Conservation (phyloP, 192 early-diverging fungal species). For the Mortierella hygrophila region DNA sequence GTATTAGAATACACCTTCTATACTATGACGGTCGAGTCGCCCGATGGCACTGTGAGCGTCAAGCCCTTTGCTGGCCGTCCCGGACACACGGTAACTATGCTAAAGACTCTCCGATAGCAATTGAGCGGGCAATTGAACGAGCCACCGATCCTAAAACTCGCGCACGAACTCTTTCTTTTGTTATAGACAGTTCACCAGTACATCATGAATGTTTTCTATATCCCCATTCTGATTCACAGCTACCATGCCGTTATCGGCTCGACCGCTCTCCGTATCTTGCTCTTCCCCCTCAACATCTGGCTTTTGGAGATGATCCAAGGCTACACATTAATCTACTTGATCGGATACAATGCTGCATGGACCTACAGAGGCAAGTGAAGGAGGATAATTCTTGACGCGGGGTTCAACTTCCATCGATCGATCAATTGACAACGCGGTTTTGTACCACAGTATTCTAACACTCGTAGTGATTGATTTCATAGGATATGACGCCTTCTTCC, state of each 20-base stretch:
- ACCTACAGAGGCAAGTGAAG: constrained; percentile 31
- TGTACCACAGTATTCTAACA: neutral
- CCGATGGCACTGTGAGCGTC: constrained; percentile 45
- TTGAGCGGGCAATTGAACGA: neutral
- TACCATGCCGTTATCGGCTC: constrained; percentile 45
- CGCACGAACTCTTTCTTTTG: neutral
- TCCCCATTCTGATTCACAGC: constrained; percentile 47
- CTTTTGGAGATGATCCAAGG: constrained; percentile 50
- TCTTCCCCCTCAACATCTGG: constrained; percentile 55
- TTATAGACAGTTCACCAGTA: constrained; percentile 49
- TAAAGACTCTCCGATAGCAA: neutral
- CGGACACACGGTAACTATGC: constrained; percentile 38
- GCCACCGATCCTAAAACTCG: too few relatives aligned
- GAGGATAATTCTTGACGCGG: neutral
- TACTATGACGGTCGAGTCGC: constrained; percentile 45
- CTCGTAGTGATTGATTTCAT: neutral
- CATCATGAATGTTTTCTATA: constrained; percentile 54
- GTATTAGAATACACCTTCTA: constrained; percentile 42
- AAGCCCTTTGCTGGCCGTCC: constrained; percentile 51
- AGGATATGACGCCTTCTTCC: constrained; percentile 56
- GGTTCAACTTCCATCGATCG: too few relatives aligned
- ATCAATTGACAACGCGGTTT: too few relatives aligned
- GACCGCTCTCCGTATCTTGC: constrained; percentile 26
- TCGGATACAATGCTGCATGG: constrained; percentile 56
- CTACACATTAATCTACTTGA: constrained; percentile 46